phyloP scores from a whole-genome alignment of 1,284 basidiomycete species.

The Malassezia vespertilionis region DNA sequence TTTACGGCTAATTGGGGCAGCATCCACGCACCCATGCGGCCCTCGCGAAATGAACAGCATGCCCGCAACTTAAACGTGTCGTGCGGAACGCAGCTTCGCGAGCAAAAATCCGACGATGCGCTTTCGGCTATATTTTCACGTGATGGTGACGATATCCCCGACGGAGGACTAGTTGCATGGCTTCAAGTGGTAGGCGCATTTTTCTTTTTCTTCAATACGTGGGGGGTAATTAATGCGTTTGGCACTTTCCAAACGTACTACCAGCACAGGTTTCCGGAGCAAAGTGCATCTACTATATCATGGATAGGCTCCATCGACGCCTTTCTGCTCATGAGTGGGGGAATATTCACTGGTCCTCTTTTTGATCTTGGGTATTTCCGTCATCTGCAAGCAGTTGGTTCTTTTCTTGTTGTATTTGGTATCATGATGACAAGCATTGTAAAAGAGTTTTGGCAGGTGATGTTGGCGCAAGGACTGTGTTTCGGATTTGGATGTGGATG shows the following conservation, averaged over 20 bases:
- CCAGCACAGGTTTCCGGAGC: constrained; percentile 17
- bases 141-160: constrained; percentile 24
- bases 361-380: constrained; percentile 18
- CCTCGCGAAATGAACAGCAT: no score
- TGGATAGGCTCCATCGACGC: constrained; percentile 32
- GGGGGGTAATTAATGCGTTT: constrained; percentile 28
- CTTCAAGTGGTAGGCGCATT: constrained; percentile 27
- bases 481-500: constrained; percentile 27
- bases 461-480: constrained; percentile 27
- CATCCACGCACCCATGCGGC: no score
- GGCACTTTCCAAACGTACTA: constrained; percentile 30
- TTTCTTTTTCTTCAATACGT: constrained; percentile 26
- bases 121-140: no score
- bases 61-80: no score
- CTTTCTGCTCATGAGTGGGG: constrained; percentile 24
- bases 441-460: constrained; percentile 31
- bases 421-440: constrained; percentile 35
- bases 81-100: no score
- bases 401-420: constrained; percentile 22
- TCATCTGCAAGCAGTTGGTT: constrained; percentile 15
- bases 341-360: constrained; percentile 23
- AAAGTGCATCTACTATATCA: constrained; percentile 20
- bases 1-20: no score
- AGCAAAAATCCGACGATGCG: no score
- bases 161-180: constrained; percentile 28